These are phyloP conservation scores for Phoma sp. DNA, from an alignment of 2,329 filamentous ascomycete genomes.

Conservation along the genomic window DNA sequence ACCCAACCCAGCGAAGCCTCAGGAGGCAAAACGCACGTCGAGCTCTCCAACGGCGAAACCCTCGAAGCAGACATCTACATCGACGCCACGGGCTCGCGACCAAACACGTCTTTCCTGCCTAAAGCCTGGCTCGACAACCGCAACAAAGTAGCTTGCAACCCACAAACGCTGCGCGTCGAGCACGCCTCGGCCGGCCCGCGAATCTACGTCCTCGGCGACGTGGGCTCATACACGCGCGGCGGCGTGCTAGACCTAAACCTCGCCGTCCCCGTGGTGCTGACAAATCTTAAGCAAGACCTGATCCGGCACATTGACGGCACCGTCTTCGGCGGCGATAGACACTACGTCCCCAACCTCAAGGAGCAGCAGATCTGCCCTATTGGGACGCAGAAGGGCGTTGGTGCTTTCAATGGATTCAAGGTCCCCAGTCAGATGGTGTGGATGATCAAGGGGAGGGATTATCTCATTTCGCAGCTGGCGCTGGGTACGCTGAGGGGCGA, in stretches of 20 bases:
- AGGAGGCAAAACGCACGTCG: conserved; percentile 52
- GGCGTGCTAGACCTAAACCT: conserved; percentile 53
- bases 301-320: conserved; percentile 38
- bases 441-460: conserved; percentile 54
- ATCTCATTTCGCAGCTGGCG: conserved; percentile 41
- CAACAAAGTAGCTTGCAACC: conserved; percentile 58
- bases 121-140: conserved; percentile 55
- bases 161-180: conserved; percentile 56
- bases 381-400: conserved; percentile 47
- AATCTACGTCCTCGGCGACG: conserved; percentile 59
- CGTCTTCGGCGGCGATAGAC: conserved; percentile 37
- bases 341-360: conserved; percentile 40
- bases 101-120: conserved; percentile 62
- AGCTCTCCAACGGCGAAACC: conserved; percentile 55
- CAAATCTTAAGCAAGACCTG: conserved; percentile 57
- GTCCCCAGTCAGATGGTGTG: conserved; percentile 51
- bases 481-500: conserved; percentile 36
- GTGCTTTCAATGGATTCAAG: conserved; percentile 46
- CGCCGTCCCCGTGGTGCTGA: conserved; percentile 52
- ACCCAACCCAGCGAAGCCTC: conserved; percentile 37
- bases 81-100: conserved; percentile 58
- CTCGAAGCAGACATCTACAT: conserved; percentile 62
- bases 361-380: conserved; percentile 47
- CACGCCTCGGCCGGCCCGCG: conserved; percentile 50
- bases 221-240: conserved; percentile 53